These are phyloP conservation scores for Purpureocillium takamizusanense DNA, from an alignment of 2,329 filamentous ascomycete genomes.

Conservation along the genomic window DNA sequence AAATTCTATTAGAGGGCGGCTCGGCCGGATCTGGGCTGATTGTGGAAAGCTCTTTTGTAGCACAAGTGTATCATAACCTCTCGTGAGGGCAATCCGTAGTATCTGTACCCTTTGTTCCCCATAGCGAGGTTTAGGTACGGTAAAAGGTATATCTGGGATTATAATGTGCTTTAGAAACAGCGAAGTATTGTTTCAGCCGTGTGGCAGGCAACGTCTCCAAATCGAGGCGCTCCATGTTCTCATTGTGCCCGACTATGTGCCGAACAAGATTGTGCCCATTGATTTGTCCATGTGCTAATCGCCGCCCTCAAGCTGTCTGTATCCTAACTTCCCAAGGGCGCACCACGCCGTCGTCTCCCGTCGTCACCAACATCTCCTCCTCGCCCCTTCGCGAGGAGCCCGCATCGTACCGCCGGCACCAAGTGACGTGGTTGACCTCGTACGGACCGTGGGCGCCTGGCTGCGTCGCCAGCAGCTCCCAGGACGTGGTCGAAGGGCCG, in stretches of 20 bases:
- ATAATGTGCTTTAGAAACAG: neutral
- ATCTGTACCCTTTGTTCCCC: slow-evolving; percentile 3
- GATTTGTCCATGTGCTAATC: neutral
- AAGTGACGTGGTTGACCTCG: slow-evolving; percentile 86
- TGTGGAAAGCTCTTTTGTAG: slow-evolving; percentile 2
- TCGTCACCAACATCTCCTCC: slow-evolving; percentile 84
- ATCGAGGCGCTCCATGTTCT: too few species aligned
- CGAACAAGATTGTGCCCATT: slow-evolving; percentile 1
- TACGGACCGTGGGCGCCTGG: slow-evolving; percentile 80
- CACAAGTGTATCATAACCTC: slow-evolving; percentile 8
- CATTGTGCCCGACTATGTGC: too few species aligned
- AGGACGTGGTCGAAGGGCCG: slow-evolving; percentile 37
- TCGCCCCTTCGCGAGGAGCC: slow-evolving; percentile 41
- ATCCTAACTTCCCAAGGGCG: slow-evolving; percentile 64
- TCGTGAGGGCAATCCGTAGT: slow-evolving; percentile 2
- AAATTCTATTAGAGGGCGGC: neutral
- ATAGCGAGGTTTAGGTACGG: slow-evolving; percentile 5
- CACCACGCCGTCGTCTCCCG: slow-evolving; percentile 84
- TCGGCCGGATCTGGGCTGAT: too few species aligned
- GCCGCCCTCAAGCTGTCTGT: neutral
- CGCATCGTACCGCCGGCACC: slow-evolving; percentile 71
- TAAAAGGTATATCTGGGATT: slow-evolving; percentile 1
- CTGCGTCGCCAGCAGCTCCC: slow-evolving; percentile 62
- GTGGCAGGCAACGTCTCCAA: too few species aligned
- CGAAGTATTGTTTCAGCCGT: neutral